Evolutionary conservation across 345 rosid genomes (phyloP), one percentile per base, ranked within the genome.

Genomic region (Corchorus olitorius): DNA sequence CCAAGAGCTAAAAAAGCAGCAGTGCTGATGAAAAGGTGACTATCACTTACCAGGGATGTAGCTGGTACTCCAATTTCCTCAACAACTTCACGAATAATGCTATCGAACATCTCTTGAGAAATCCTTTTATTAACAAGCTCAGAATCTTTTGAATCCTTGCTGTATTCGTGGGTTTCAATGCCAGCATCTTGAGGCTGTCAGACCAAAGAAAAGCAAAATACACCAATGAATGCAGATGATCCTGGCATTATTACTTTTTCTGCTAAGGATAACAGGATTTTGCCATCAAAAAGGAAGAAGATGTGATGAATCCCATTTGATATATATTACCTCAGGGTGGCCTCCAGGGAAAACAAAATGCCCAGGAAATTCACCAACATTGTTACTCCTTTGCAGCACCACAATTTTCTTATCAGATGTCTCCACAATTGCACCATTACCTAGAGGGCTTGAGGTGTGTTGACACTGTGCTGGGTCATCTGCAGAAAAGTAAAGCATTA

Each of bases 341-440:
- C 97, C 98, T 66, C 98, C 98, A 14, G 98, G 98, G 53, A 93
- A 93, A 61, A 93, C 99, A 64, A 85, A 89, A 79, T 93, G 88
- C 41, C 98, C 93, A 61, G 99, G 96, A 85, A 93, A 95, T 74
- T 95, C 99, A 58, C 97, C 98, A 52, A 93, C 98, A 82, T 92
- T 89, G 53, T 90, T 54, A 87, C 99, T 95, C 84, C 98, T 89
- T 79, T 84, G 85, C 79, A 93, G 79, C 61, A 92, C 81, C 41
- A 92, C 82, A 68, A 93, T 82, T 89, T 86, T 89, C 74, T 88
- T 77, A 83, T 95, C 98, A 78, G 83, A 76, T 75, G 98, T 87
- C 83, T 90, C 97, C 3, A 90, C 81, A 75, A 91, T 54, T 54
- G 98, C 97, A 61, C 89, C 97, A 80, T 95, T 93, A 60, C 97